phyloP scores from a whole-genome alignment of 495 filamentous ascomycete genomes.

The Cenococcum geophilum region DNA sequence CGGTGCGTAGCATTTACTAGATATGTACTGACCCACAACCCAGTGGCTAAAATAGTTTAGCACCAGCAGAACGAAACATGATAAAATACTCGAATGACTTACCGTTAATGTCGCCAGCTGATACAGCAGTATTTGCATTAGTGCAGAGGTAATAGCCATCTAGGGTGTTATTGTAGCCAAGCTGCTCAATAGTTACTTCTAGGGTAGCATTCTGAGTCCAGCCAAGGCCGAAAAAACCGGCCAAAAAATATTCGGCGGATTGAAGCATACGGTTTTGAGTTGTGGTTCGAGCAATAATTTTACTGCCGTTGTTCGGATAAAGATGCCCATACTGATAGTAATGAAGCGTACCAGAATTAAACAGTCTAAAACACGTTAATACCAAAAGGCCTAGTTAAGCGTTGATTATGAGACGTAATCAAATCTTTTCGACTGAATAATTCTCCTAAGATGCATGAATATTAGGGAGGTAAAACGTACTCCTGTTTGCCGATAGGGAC shows the following conservation, averaged over 20 bases:
- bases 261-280: constrained; percentile 50
- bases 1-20: constrained; percentile 46
- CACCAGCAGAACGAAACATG: background rate
- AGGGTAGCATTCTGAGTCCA: constrained; percentile 52
- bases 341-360: constrained; percentile 41
- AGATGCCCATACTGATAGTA: constrained; percentile 57
- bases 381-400: background rate
- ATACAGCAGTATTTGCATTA: constrained; percentile 25
- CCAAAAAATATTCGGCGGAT: constrained; percentile 45
- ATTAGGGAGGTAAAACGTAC: constrained; percentile 9
- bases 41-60: constrained; percentile 28
- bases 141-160: constrained; percentile 38
- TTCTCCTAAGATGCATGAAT: background rate
- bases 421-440: no score
- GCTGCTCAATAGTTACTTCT: constrained; percentile 46
- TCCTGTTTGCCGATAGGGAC: constrained; percentile 49
- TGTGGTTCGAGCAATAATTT: constrained; percentile 57
- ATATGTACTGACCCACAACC: constrained; percentile 42
- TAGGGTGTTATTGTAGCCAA: constrained; percentile 41
- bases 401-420: background rate
- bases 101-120: constrained; percentile 32
- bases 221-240: constrained; percentile 55
- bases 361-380: constrained; percentile 33
- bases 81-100: background rate
- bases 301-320: constrained; percentile 51